Evolutionary conservation across 352 stramenopile species (phyloP).

Genomic region (Phytophthora kernoviae): DNA sequence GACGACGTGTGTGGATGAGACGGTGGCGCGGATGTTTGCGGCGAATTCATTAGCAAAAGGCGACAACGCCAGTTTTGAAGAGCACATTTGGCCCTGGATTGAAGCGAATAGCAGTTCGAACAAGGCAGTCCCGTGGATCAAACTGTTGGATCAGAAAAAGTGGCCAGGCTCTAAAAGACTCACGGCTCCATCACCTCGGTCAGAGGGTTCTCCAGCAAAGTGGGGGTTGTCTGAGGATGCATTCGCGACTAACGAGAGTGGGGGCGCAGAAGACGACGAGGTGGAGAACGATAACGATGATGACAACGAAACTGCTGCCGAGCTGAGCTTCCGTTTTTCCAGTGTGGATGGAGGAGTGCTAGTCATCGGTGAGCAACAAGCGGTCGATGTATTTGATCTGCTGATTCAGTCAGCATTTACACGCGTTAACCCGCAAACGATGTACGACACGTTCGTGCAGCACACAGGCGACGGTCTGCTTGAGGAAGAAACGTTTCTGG

Average conservation of each 20-base stretch:
- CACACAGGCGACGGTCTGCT: constrained; percentile 83
- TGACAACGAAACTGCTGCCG: constrained; percentile 15
- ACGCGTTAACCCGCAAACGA: constrained; percentile 65
- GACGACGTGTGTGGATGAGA: constrained; percentile 59
- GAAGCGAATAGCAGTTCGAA: constrained; percentile 41
- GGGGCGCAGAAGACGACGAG: constrained; percentile 24
- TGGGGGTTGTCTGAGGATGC: constrained; percentile 29
- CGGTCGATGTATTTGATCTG: constrained; percentile 64
- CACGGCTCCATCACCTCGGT: constrained; percentile 17
- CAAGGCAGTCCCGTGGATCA: constrained; percentile 70
- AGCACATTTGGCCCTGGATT: constrained; percentile 68
- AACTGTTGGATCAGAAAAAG: constrained; percentile 69
- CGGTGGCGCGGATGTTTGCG: constrained; percentile 50
- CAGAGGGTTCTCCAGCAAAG: constrained; percentile 25
- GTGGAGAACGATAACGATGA: constrained; percentile 22
- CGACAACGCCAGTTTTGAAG: constrained; percentile 36
- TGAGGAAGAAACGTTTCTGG: constrained; percentile 84
- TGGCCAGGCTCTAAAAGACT: constrained; percentile 67
- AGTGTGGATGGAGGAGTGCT: constrained; percentile 64
- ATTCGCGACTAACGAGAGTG: constrained; percentile 11
- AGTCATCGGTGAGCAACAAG: constrained; percentile 63
- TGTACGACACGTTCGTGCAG: constrained; percentile 89
- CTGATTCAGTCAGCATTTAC: constrained; percentile 75
- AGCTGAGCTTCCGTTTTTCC: constrained; percentile 74
- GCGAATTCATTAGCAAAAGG: constrained; percentile 48